These are phyloP conservation scores for Penicillium ochrochloron DNA, from an alignment of 495 filamentous ascomycete genomes.

Conservation along the genomic window DNA sequence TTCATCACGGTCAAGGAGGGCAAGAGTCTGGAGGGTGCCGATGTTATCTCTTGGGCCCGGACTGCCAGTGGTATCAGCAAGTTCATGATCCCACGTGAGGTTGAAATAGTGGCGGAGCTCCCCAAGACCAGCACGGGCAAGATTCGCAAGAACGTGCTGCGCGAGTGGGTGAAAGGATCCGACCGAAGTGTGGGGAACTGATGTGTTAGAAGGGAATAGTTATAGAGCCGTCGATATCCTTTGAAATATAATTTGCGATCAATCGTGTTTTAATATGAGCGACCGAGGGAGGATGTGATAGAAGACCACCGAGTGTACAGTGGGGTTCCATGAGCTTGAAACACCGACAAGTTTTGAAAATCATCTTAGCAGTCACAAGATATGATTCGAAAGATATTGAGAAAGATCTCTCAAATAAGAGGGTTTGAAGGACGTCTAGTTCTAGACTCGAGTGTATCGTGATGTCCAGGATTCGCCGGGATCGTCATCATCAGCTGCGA, in stretches of 20 bases:
- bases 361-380: too few relatives aligned
- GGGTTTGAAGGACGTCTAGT: too few relatives aligned
- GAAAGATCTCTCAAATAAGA: too few relatives aligned
- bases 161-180: constrained; percentile 77
- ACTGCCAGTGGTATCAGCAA: constrained; percentile 76
- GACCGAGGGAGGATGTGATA: not conserved
- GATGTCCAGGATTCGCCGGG: not conserved
- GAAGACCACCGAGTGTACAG: not conserved
- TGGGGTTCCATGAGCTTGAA: too few relatives aligned
- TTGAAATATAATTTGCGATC: not conserved
- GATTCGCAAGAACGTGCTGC: constrained; percentile 90
- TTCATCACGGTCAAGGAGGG: constrained; percentile 80
- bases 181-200: constrained; percentile 7
- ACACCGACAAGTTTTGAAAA: too few relatives aligned
- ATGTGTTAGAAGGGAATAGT: not conserved
- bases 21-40: constrained; percentile 62
- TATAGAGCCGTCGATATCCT: not conserved
- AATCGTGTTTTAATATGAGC: not conserved
- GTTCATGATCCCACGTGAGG: constrained; percentile 95
- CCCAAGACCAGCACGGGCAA: constrained; percentile 98
- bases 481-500: constrained; percentile 10
- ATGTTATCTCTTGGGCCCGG: constrained; percentile 87
- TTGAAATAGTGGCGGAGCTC: constrained; percentile 83
- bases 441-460: not conserved
- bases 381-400: too few relatives aligned